Evolutionary conservation across 2,329 filamentous ascomycete genomes (phyloP), one percentile per base, ranked within the genome.

Genomic region (Aspergillus terreus): DNA sequence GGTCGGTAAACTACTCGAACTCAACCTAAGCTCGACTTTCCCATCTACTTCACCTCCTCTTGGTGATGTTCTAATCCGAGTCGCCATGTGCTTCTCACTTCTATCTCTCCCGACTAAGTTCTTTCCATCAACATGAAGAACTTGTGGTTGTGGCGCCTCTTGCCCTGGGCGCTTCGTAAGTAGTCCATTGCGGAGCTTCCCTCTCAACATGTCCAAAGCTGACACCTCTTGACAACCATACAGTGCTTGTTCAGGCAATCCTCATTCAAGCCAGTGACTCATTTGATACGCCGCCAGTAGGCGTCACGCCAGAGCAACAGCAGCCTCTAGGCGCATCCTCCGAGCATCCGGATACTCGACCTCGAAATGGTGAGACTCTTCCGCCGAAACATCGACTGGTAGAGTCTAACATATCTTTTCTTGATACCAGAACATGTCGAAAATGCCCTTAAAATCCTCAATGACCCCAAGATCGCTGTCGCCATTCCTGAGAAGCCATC

Each of bases 401-500:
- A 43, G 50, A 7, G 3, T 33, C 10, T 48, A n/a, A 40, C 11
- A 27, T 53, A 10, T 17, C 32, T 44, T 14, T 23, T 27, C 11
- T 12, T 41, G 14, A 42, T 19, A 12, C 33, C 49, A 72, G 69
- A 67, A 51, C 63, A 62, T 48, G 67, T 72, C 27, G 58, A 66
- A 23, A 53, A 63, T 40, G 67, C 68, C 2, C 60, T 70, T 53
- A 52, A 59, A 50, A 61, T 53, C 23, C 65, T 72, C 19, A 66
- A 61, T 30, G 58, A 60, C 32, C 47, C 60, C 4, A 67, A 68
- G 36, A 60, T 66, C 14, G 46, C 63, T 1, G 46, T 58, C 12
- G 32, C 52, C 9, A 54, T 62, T 25, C 48, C 60, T 14, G 66
- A 72, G 14, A 82, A 80, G 64, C 80, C 82, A 6, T 78, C 78